Percentiles rank a stretch among this genome's conserved stretches.
Conservation (phyloP, 2,329 filamentous ascomycete species). For the Drechslerella stenobrocha region DNA sequence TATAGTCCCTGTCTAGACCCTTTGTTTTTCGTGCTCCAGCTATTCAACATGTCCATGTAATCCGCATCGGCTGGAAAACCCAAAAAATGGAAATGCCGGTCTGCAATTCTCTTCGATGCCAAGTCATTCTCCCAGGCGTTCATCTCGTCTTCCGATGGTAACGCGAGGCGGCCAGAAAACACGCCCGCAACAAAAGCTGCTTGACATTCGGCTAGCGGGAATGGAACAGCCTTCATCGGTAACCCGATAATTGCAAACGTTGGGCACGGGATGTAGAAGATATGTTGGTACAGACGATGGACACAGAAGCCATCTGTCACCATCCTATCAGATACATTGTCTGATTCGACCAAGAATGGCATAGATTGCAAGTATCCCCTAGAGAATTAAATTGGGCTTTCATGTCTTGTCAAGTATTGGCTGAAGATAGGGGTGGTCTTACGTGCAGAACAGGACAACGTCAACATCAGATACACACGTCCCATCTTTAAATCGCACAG, state of each 20-base stretch:
- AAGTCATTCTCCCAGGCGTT: slow-evolving; percentile 67
- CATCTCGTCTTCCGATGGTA: slow-evolving; percentile 62
- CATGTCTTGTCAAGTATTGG: not conserved
- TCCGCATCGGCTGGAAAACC: slow-evolving; percentile 65
- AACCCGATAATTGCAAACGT: slow-evolving; percentile 77
- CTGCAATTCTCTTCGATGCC: slow-evolving; percentile 61
- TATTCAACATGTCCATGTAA: slow-evolving; percentile 71
- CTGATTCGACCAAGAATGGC: slow-evolving; percentile 65
- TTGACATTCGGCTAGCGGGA: slow-evolving; percentile 77
- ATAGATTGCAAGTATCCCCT: slow-evolving; percentile 79
- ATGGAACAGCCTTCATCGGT: slow-evolving; percentile 83
- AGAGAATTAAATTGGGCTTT: not conserved
- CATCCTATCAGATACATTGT: slow-evolving; percentile 59
- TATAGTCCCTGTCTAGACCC: slow-evolving; percentile 59
- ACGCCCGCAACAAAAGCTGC: slow-evolving; percentile 74
- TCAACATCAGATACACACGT: slow-evolving; percentile 70
- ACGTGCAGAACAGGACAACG: slow-evolving; percentile 77
- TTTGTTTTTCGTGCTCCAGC: slow-evolving; percentile 62
- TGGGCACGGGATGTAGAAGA: slow-evolving; percentile 75
- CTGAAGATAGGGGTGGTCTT: not conserved
- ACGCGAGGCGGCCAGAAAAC: too few species aligned
- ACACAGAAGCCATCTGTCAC: slow-evolving; percentile 72
- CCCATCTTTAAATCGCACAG: slow-evolving; percentile 69
- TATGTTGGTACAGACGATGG: slow-evolving; percentile 73
- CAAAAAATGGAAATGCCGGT: slow-evolving; percentile 60